Evolutionary conservation across 352 stramenopile species (phyloP), one percentile per base, ranked within the genome.

Genomic region (Phytopythium sindhum): DNA sequence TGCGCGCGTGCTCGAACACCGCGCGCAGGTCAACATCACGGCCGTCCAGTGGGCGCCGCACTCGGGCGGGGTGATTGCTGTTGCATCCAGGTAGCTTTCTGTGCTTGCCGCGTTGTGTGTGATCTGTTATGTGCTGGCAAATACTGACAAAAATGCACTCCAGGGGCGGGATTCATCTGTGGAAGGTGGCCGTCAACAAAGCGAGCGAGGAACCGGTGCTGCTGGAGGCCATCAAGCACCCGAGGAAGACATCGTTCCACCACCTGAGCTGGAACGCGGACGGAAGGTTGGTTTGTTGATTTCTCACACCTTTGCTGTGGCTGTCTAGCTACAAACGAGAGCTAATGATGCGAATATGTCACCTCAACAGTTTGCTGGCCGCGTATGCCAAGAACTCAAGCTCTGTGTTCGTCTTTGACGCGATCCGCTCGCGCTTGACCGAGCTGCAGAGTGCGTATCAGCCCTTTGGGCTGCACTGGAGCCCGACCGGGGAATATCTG

Each of bases 401-500:
- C 41, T 74, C 70, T 26, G 61, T 93, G 8, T 75, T 82, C 55
- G 67, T 93, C 61, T 80, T 87, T 61, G 85, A 93, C 64, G 61
- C 68, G 15, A 73, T 89, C 4, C 85, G 84, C 37, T 73, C 74
- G 35, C 78, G 74, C 21, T 73, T 67, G 28, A 81, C 85, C 7
- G 81, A 91, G 66, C 73, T 93, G 56, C 77, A 88, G 66, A 85
- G 81, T 35, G 67, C 77, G 12, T 73, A 84, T 41, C 71, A 69
- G 35, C 66, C 89, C 33, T 63, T 65, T 17, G 72, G 72, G 14
- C 65, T 93, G 44, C 69, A 90, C 62, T 93, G 85, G 85, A 91
- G 81, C 50, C 85, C 83, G n/a, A 89, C 79, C n/a, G 83, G 85
- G 42, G 85, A 90, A 61, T 93, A 91, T 77, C 78, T 93, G 74